Evolutionary conservation across 2,329 filamentous ascomycete genomes (phyloP).

Genomic region (Talaromyces islandicus): DNA sequence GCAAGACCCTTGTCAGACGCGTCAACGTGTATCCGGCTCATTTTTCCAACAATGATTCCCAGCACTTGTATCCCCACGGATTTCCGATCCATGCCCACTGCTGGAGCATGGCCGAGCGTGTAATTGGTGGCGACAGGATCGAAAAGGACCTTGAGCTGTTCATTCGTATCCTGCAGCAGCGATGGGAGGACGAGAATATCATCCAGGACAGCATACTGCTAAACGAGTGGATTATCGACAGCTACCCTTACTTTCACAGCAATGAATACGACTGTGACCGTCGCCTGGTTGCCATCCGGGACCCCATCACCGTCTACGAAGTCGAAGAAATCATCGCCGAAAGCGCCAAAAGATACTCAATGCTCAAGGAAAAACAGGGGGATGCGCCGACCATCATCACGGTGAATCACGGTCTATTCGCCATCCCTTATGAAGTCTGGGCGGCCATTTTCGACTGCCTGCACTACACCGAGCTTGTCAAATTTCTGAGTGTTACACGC

Average conservation of each 20-base stretch:
- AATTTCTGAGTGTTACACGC: background rate
- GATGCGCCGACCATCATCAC: background rate
- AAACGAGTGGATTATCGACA: slow-evolving; percentile 3
- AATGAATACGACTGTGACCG: slow-evolving; percentile 1
- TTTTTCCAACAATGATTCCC: slow-evolving; percentile 1
- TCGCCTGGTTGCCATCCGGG: slow-evolving; percentile 2
- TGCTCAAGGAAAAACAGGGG: background rate
- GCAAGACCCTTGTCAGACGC: background rate
- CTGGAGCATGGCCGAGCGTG: slow-evolving; percentile 2
- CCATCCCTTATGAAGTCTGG: background rate
- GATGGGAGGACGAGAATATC: background rate
- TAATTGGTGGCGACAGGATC: slow-evolving; percentile 1
- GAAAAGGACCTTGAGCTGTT: background rate
- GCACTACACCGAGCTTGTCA: slow-evolving; percentile 4
- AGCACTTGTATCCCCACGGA: slow-evolving; percentile 4
- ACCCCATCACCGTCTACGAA: slow-evolving; percentile 2
- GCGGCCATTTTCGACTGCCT: background rate
- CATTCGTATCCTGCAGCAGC: background rate
- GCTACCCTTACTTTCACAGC: background rate
- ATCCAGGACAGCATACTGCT: background rate
- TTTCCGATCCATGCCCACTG: slow-evolving; percentile 8
- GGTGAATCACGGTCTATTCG: background rate
- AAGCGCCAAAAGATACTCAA: background rate
- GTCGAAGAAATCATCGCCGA: slow-evolving; percentile 7
- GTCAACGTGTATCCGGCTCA: slow-evolving; percentile 5